A percentile compares a stretch with the other conserved stretches of the same genome.
These are phyloP conservation scores for Amanita rimosa DNA, from an alignment of 768 basidiomycete species.

Conservation along the genomic window DNA sequence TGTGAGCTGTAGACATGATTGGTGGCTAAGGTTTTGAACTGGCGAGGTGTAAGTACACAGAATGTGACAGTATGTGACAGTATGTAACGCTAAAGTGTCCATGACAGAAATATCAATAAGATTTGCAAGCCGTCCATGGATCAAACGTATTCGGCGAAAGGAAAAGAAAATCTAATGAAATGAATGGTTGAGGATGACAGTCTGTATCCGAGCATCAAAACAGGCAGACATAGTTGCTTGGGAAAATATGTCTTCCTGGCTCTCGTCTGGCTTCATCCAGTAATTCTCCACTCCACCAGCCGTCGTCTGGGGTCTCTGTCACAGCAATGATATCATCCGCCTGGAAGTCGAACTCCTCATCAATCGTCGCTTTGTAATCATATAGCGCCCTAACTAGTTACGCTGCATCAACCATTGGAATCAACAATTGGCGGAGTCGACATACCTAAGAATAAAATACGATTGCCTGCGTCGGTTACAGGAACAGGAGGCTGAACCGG, in stretches of 20 bases:
- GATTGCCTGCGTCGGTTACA: constrained; percentile 3
- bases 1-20: constrained; percentile 80
- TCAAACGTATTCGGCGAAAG: not conserved
- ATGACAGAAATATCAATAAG: too few species aligned
- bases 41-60: not conserved
- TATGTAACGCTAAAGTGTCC: too few species aligned
- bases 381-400: constrained; percentile 76
- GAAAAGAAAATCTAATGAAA: not conserved
- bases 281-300: constrained; percentile 94
- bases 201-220: constrained; percentile 37
- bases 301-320: constrained; percentile 88
- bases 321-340: constrained; percentile 95
- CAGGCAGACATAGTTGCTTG: constrained; percentile 78
- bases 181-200: too few species aligned
- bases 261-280: constrained; percentile 63
- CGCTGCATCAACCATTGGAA: not conserved
- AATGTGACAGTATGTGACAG: not conserved
- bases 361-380: constrained; percentile 74
- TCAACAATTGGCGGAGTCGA: not conserved
- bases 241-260: constrained; percentile 69
- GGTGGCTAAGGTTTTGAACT: not conserved
- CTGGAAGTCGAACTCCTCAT: constrained; percentile 96
- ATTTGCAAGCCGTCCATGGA: too few species aligned
- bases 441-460: constrained; percentile 4
- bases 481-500: constrained; percentile 1